Conservation (phyloP, 805 yeast genomes). For the Scheffersomyces stipitis region DNA sequence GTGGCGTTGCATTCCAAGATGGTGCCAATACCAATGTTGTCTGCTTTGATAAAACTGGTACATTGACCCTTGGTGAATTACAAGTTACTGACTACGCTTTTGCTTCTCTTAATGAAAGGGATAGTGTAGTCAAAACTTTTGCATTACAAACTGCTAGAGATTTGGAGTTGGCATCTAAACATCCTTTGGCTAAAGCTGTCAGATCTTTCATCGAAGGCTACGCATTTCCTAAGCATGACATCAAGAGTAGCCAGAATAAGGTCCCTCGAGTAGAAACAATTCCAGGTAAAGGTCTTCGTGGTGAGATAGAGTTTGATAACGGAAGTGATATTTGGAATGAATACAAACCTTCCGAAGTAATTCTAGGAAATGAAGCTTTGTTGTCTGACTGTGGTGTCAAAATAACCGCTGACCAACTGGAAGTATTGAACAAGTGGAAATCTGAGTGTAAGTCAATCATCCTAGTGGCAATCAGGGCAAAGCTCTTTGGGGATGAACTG, state of each 20-base stretch:
- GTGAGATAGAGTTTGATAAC: conserved; percentile 30
- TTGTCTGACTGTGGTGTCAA: conserved; percentile 47
- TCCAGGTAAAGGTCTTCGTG: conserved; percentile 61
- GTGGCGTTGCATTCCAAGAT: conserved; percentile 81
- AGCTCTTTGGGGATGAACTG: conserved; percentile 24
- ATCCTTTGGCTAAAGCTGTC: conserved; percentile 66
- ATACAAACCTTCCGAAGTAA: conserved; percentile 34
- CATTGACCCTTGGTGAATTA: conserved; percentile 67
- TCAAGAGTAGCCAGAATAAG: conserved; percentile 28
- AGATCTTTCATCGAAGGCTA: conserved; percentile 32
- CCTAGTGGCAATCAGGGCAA: conserved; percentile 46
- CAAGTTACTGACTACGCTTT: conserved; percentile 52
- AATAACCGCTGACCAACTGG: conserved; percentile 34
- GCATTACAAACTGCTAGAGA: conserved; percentile 54
- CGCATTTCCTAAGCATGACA: conserved; percentile 21
- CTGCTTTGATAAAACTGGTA: conserved; percentile 80
- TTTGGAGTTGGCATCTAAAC: conserved; percentile 63
- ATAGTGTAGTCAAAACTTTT: conserved; percentile 13
- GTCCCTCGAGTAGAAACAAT: conserved; percentile 51
- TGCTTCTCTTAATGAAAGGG: conserved; percentile 15
- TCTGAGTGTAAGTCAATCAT: conserved; percentile 62
- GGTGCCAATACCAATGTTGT: conserved; percentile 62
- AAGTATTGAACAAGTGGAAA: conserved; percentile 54
- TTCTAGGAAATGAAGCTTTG: conserved; percentile 62
- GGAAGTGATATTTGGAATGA: conserved; percentile 32